Evolutionary conservation across 2,329 filamentous ascomycete genomes (phyloP), one percentile per base, ranked within the genome.

Genomic region (Aureobasidium uvarum): DNA sequence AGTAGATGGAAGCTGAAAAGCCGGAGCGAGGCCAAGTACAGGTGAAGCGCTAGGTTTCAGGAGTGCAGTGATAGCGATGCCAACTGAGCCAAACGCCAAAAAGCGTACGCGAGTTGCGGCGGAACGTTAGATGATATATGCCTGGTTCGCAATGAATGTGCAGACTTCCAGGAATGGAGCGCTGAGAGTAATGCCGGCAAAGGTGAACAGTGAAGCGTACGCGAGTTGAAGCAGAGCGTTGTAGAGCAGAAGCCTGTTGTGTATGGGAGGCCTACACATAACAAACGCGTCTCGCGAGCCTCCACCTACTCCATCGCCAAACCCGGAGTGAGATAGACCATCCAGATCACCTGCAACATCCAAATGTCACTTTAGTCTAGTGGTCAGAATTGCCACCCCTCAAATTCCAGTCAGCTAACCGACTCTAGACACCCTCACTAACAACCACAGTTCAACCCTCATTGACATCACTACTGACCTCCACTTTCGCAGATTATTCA

Each of bases 281-380:
- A 28, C 7, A 16, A 13, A 23, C 31, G 13, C 33, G 13, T 20
- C 23, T 54, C 25, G 14, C 11, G 36, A 41, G 13, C 20, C 52
- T 11, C 8, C 20, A 18, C 20, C 38, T 36, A 41, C 23, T 39
- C 13, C n/a, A 14, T 28, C 4, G 13, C 36, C 18, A n/a, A 36
- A 28, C 20, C 20, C n/a, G 2, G 18, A 18, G 14, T 28, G 1
- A 20, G 8, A 36, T 13, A 23, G 10, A 36, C 50, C 10, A 36
- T 36, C 14, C 0, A 36, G n/a, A 25, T 20, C 52, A 25, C 23
- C 36, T 25, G 7, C 2, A 25, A 13, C 41, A 48, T 59, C 28
- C 41, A 46, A 55, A 31, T 48, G 56, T 59, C 56, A 48, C 28
- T 48, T 36, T 59, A 38, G 41, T 59, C 56, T 59, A 48, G 56